Conservation (phyloP, 192 early-diverging fungal species). For the Mortierella antarctica region DNA sequence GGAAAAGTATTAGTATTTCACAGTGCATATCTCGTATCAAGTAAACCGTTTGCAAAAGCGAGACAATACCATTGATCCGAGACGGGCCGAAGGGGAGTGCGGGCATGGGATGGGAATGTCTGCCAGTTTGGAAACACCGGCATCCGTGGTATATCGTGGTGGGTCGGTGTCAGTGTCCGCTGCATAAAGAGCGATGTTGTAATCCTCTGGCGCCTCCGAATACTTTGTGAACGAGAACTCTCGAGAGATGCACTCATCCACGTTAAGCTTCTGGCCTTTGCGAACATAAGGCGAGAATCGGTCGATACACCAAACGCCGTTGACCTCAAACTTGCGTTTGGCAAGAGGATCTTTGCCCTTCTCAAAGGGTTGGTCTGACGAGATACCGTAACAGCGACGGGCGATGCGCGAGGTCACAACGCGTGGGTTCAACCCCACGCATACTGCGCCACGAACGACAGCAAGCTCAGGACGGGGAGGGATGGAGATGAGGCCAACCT, state of each 20-base stretch:
- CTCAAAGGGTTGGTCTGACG: slow-evolving; percentile 55
- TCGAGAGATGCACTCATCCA: slow-evolving; percentile 41
- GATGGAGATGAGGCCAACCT: slow-evolving; percentile 45
- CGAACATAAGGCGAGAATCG: slow-evolving; percentile 52
- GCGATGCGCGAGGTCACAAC: slow-evolving; percentile 51
- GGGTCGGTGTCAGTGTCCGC: slow-evolving; percentile 40
- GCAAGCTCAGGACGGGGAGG: slow-evolving; percentile 60
- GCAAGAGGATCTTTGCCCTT: slow-evolving; percentile 54
- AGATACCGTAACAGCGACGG: slow-evolving; percentile 58
- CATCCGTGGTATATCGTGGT: slow-evolving; percentile 54
- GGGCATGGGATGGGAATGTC: slow-evolving; percentile 57
- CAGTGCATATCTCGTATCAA: neutral
- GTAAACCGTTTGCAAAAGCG: neutral
- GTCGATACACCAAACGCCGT: slow-evolving; percentile 56
- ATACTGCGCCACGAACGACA: slow-evolving; percentile 62
- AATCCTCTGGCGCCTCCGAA: slow-evolving; percentile 51
- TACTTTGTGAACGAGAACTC: slow-evolving; percentile 57
- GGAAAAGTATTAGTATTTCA: neutral
- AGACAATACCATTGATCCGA: slow-evolving; percentile 33
- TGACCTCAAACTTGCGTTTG: slow-evolving; percentile 48
- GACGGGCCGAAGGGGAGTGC: slow-evolving; percentile 21
- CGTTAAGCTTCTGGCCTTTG: slow-evolving; percentile 54
- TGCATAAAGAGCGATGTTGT: slow-evolving; percentile 53
- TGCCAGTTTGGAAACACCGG: slow-evolving; percentile 52
- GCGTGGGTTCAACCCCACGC: slow-evolving; percentile 45